Base-by-base conservation (phyloP, 2,329 filamentous ascomycete genomes). In the Cordyceps pruinosa region DNA sequence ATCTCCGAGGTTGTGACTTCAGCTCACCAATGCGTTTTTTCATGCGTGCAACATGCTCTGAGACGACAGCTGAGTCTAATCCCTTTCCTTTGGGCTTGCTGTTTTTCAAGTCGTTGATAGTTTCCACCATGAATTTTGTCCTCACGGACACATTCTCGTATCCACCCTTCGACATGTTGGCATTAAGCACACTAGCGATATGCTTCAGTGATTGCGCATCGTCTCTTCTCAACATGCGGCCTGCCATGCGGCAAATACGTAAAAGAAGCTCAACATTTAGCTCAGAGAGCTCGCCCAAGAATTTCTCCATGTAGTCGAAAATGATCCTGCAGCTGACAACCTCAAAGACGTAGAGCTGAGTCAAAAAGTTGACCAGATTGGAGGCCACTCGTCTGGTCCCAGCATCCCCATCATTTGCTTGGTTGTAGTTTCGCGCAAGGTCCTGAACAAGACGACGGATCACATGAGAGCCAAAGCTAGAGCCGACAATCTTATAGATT, bases 111-210 rank as follows among this genome's bases (percentile, higher is more conserved):
- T 96, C 90, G 59, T 89, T 90, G 70, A 99, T 96, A 1, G 88
- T 94, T 66, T 97, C 93, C 52, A 99, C 89, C 92, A 97, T 97
- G 73, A 97, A 97, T 63, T 89, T 95, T 1, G 93, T 97, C 57
- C 94, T 86, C 10, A 92, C 89, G 1, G 91, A 93, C 28, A 96
- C 76, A 21, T 85, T 87, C 13, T 77, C 76, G 65, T 89, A 84
- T 5, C 88, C 89, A 35, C 80, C 75, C 59, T 83, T 85, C 1
- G 83, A 77, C 3, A 92, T 82, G 1, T 86, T 84, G 23, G 86
- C 85, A 62, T 90, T 89, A 58, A 97, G 81, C 50, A 90, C 78
- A 12, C 87, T 76, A 6, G 96, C 86, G 61, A 99, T 94, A 61
- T 96, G 90, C 69, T 96, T 96, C 50, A 99, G 75, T 0, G 93